Conservation (phyloP, 192 early-diverging fungal genomes). For the Rhizoclosmatium globosum region DNA sequence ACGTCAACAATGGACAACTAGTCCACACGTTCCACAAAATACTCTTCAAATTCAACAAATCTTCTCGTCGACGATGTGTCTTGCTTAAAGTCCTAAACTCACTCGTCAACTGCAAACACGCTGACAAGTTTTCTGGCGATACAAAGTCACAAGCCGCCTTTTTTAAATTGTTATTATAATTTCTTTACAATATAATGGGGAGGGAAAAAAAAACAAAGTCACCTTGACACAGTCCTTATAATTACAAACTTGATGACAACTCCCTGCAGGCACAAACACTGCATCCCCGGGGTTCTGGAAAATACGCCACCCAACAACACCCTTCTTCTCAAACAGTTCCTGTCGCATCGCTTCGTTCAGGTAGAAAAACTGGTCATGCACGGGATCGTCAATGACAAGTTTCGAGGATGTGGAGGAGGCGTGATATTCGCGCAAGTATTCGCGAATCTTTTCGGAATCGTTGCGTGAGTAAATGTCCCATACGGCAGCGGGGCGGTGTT, state of each 20-base stretch:
- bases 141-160: constrained; percentile 43
- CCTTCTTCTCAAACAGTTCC: constrained; percentile 48
- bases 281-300: constrained; percentile 77
- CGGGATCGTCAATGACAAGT: constrained; percentile 53
- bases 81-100: constrained; percentile 34
- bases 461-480: constrained; percentile 71
- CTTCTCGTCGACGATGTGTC: constrained; percentile 30
- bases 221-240: constrained; percentile 36
- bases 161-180: neutral
- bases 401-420: neutral
- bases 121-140: constrained; percentile 31
- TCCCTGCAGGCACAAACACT: constrained; percentile 81
- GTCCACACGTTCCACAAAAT: constrained; percentile 33
- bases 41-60: constrained; percentile 28
- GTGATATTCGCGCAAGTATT: neutral
- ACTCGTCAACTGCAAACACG: constrained; percentile 26
- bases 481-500: constrained; percentile 50
- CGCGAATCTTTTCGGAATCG: constrained; percentile 46
- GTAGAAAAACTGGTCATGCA: constrained; percentile 76
- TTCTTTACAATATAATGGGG: neutral
- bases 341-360: constrained; percentile 55
- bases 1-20: constrained; percentile 20
- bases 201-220: neutral
- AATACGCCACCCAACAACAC: constrained; percentile 61
- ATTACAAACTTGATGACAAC: constrained; percentile 33